A percentile compares a stretch with the other conserved stretches of the same genome.
These are phyloP conservation scores for Neopestalotiopsis rosae DNA, from an alignment of 2,329 filamentous ascomycete genomes.

Conservation along the genomic window DNA sequence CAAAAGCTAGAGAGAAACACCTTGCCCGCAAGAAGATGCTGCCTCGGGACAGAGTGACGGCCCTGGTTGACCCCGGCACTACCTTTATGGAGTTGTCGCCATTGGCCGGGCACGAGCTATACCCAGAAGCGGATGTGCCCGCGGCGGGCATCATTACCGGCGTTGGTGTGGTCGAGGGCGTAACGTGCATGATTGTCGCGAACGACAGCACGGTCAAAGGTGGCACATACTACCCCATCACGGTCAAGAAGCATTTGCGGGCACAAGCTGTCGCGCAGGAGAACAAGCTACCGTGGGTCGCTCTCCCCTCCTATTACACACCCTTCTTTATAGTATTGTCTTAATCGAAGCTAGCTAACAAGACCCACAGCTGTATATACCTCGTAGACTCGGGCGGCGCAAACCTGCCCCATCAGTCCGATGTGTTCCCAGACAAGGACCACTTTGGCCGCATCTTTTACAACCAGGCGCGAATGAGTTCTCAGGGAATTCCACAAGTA, in stretches of 20 bases:
- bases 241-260: constrained; percentile 94
- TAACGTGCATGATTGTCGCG: constrained; percentile 90
- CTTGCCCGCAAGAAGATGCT: constrained; percentile 91
- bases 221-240: constrained; percentile 95
- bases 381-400: constrained; percentile 95
- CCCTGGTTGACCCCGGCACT: constrained; percentile 86
- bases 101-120: constrained; percentile 86
- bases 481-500: constrained; percentile 87
- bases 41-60: constrained; percentile 84
- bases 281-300: constrained; percentile 71
- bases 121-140: constrained; percentile 85
- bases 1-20: constrained; percentile 88
- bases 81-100: constrained; percentile 93
- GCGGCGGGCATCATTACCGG: constrained; percentile 93
- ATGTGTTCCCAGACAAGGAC: constrained; percentile 93
- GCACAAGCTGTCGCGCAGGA: constrained; percentile 91
- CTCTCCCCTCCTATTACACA: too few species aligned
- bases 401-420: constrained; percentile 91
- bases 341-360: constrained; percentile 7
- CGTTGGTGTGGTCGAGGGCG: constrained; percentile 86
- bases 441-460: constrained; percentile 98
- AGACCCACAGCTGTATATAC: constrained; percentile 75
- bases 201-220: constrained; percentile 98
- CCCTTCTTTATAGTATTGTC: not conserved
- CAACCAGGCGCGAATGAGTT: constrained; percentile 95